Evolutionary conservation across 768 basidiomycete species (phyloP), one percentile per base, ranked within the genome.

Genomic region (Favolaschia claudopus): DNA sequence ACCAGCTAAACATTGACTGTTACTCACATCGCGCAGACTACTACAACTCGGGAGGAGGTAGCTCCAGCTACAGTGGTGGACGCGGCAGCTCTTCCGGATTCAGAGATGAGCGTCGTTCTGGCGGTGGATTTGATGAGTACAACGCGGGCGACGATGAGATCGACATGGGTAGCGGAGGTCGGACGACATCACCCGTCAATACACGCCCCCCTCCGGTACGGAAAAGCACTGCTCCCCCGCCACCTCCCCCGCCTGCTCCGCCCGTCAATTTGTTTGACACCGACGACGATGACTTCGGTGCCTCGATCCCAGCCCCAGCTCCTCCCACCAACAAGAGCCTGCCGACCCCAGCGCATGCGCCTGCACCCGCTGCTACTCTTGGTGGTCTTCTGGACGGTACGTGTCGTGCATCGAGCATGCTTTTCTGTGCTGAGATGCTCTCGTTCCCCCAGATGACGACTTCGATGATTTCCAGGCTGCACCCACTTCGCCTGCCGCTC

Each of bases 91-190:
- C 76, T 38, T 68, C 68, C 5, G 82, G 82, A 2, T 92, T 90
- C 75, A 79, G 84, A 47, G 91, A 93, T 60, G 78, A 74, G 29
- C 72, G 74, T 8, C 74, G 85, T 36, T 76, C 85, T 15, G 77
- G 80, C 53, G 83, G 48, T 20, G 55, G 85, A 24, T 98, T 87
- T 64, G 96, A 99, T 67, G 96, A 98, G 72, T 99, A 99, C 73
- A 92, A 96, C 64, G 97, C 96, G 13, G 96, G 96, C 2, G 94
- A 94, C 57, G 96, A 98, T 59, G 95, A 96, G 61, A 69, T 78
- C 31, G 60, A 72, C 17, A 52, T 71, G 14, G 64, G 57, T 17
- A 61, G 72, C 40, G 70, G 76, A 38, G 65, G 74, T 70, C 36
- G 73, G 66, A 56, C 69, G 38, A 60, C 76, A 70, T 60, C 81